Evolutionary conservation across 257 asterid species (phyloP).

Genomic region (Jacaranda mimosifolia): DNA sequence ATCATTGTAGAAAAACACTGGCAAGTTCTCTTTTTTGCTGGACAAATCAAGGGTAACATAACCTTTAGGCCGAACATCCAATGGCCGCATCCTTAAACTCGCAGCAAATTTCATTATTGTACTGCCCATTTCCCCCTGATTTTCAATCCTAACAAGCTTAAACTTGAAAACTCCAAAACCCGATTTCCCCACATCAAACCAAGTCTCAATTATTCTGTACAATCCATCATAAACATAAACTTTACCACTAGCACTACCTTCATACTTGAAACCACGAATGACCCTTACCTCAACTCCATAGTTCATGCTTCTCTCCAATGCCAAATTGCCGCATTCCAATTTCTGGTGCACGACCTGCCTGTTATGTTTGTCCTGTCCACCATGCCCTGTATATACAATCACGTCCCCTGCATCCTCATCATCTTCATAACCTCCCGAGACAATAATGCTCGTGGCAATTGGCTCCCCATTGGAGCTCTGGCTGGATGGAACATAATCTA

Average conservation of each 20-base stretch:
- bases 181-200: slow-evolving; percentile 86
- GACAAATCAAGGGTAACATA: slow-evolving; percentile 80
- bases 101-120: slow-evolving; percentile 60
- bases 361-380: slow-evolving; percentile 79
- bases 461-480: slow-evolving; percentile 92
- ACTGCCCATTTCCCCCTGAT: slow-evolving; percentile 85
- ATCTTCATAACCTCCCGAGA: slow-evolving; percentile 94
- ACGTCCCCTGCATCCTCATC: slow-evolving; percentile 86
- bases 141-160: slow-evolving; percentile 68
- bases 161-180: slow-evolving; percentile 84
- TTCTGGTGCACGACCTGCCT: slow-evolving; percentile 81
- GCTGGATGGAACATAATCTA: slow-evolving; percentile 71
- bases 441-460: slow-evolving; percentile 86
- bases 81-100: slow-evolving; percentile 56
- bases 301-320: slow-evolving; percentile 84
- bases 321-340: slow-evolving; percentile 84
- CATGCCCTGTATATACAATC: slow-evolving; percentile 91
- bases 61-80: slow-evolving; percentile 68
- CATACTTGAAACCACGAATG: slow-evolving; percentile 79
- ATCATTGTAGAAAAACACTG: slow-evolving; percentile 73
- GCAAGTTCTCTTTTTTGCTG: slow-evolving; percentile 63
- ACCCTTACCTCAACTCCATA: slow-evolving; percentile 89
- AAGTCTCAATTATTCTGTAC: slow-evolving; percentile 64
- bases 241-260: slow-evolving; percentile 74
- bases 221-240: slow-evolving; percentile 91